Base-by-base conservation (phyloP, 2,329 filamentous ascomycete species). In the Arthrobotrys iridis region DNA sequence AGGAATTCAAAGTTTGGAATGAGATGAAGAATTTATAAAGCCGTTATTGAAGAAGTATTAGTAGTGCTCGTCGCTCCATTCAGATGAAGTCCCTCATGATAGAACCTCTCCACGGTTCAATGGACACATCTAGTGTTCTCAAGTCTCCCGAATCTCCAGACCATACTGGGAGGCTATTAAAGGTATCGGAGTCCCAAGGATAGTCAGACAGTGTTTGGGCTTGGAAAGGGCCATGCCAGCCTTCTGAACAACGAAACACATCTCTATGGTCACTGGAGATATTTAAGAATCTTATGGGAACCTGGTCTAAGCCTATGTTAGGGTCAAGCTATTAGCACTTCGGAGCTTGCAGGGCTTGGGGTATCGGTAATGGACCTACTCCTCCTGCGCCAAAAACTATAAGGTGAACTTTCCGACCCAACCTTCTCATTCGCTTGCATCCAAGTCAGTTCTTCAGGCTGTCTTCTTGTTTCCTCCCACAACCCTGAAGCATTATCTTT, bases 151-250 rank as follows among this genome's bases (percentile, higher is more conserved):
- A 4, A 15, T 48, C 45, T 7, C 15, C 6, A 5, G 3, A 3
- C 45, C 22, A 33, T 30, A 10, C 13, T 5, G n/a, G 11, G 2
- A 35, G n/a, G 3, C 10, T 15, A 1, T 3, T 8, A 11, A 52
- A 52, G 1, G 5, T 2, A 3, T 33, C 3, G 8, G 7, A 3
- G 8, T 52, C 8, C 46, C 46, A 52, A n/a, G 46, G 46, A 0
- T 15, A 6, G 7, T 50, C 37, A 1, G 22, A 6, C 3, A 40
- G 24, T 11, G 26, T 11, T 11, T 60, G 18, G 1, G 57, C 28
- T 20, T 71, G 68, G 24, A 73, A 73, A 1, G 68, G 60, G 26
- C 68, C 60, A 13, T 18, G 11, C 50, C 60, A 73, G 6, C 43
- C 64, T 4, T 52, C 60, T 1, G 43, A 26, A 7, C 35, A 30